Base-by-base conservation (phyloP, 2,329 filamentous ascomycete species). In the Colletotrichum shisoi region DNA sequence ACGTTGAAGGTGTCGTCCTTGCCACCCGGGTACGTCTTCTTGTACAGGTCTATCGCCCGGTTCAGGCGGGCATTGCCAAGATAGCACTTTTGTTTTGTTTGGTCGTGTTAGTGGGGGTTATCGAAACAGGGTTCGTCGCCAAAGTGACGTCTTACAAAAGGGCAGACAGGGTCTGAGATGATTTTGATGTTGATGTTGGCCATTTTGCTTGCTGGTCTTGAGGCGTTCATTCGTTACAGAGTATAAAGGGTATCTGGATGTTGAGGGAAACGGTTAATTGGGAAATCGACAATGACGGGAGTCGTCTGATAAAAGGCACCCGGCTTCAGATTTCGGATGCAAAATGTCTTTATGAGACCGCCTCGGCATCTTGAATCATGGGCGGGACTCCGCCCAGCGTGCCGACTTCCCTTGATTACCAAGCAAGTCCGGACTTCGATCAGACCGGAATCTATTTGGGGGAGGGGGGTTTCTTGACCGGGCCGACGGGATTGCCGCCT, bases 111-210 rank as follows among this genome's bases (percentile, higher is more conserved):
- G 70, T 65, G 51, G 27, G 4, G 9, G 19, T n/a, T 3, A 9
- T 12, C 1, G 8, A 1, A 40, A 46, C 53, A 68, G 39, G 24
- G 9, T 40, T 39, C 46, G 27, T 34, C 46, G n/a, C 45, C 9
- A 24, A 42, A 24, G 31, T 34, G 21, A 17, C 9, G 9, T 71
- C 79, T 70, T 71, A 82, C 80, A 75, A 82, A 85, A 4, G 92
- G 91, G 76, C 92, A 96, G 72, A 95, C 86, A 2, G 88, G 91
- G 79, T 96, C 93, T n/a, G 87, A 92, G 66, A 93, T 87, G 74
- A 93, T 86, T 67, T 89, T 87, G 78, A 96, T 91, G 69, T 87
- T 86, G 81, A 94, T 91, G 73, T 88, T 87, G 21, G 89, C 87
- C 91, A 94, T 93, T 51, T 51, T 75, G 63, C 54, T 56, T 27